phyloP scores from a whole-genome alignment of 805 yeast genomes.

The Wickerhamomyces bisporus region DNA sequence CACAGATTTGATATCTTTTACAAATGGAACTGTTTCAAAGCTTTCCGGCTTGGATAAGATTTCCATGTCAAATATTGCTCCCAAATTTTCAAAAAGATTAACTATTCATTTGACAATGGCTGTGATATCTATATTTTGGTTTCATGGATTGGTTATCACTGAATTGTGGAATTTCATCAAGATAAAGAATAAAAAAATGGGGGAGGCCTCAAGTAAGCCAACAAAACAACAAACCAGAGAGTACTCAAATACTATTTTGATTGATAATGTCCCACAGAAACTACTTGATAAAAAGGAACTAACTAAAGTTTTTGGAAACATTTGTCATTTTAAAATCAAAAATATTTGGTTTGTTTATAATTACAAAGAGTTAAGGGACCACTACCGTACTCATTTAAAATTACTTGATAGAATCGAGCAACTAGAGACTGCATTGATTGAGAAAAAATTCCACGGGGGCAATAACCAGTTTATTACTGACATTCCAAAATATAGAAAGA shows the following conservation, averaged over 20 bases:
- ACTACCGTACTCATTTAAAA: conserved; percentile 26
- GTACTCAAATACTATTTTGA: conserved; percentile 31
- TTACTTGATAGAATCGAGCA: conserved; percentile 34
- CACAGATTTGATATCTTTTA: conserved; percentile 13
- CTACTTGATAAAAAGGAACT: conserved; percentile 19
- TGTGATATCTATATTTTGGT: conserved; percentile 45
- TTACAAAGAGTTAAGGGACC: conserved; percentile 30
- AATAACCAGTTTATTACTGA: neutral
- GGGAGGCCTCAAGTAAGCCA: conserved; percentile 18
- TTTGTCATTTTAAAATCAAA: conserved; percentile 44
- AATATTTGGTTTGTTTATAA: conserved; percentile 57
- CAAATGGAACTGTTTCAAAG: conserved; percentile 21
- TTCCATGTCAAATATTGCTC: conserved; percentile 67
- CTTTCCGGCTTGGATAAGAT: conserved; percentile 56
- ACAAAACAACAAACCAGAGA: conserved; percentile 19
- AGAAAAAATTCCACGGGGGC: conserved; percentile 9
- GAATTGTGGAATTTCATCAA: conserved; percentile 52
- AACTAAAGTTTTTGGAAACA: conserved; percentile 19
- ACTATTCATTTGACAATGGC: conserved; percentile 62
- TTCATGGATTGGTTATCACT: conserved; percentile 48
- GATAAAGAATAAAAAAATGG: conserved; percentile 40
- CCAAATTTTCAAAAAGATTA: conserved; percentile 41
- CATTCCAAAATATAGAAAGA: neutral
- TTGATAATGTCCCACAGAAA: conserved; percentile 41
- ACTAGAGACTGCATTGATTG: conserved; percentile 31